Evolutionary conservation across 2,329 filamentous ascomycete species (phyloP).

Genomic region (Sarocladium kiliense): DNA sequence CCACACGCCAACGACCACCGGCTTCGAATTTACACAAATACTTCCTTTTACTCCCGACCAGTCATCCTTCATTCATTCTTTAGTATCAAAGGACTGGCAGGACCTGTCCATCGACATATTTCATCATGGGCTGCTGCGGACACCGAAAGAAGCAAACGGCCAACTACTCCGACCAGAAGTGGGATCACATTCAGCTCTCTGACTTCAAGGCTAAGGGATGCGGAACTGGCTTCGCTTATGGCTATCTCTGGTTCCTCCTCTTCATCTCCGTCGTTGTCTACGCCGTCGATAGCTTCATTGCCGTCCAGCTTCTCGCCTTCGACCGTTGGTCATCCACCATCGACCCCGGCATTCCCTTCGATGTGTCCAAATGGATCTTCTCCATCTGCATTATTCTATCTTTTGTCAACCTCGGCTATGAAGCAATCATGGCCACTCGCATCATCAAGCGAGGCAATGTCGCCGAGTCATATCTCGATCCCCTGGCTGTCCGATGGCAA

Average conservation of each 20-base stretch:
- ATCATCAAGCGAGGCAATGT: constrained; percentile 83
- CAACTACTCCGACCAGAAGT: constrained; percentile 80
- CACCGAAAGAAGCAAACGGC: constrained; percentile 56
- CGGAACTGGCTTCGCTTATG: constrained; percentile 73
- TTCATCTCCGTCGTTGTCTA: constrained; percentile 80
- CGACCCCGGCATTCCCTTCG: constrained; percentile 68
- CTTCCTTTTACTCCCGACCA: constrained; percentile 10
- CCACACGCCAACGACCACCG: constrained; percentile 3
- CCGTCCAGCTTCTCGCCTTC: constrained; percentile 84
- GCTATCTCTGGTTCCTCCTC: constrained; percentile 76
- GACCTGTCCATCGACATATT: not conserved
- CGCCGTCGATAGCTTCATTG: constrained; percentile 86
- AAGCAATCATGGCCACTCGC: constrained; percentile 72
- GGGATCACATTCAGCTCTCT: constrained; percentile 74
- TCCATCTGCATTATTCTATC: constrained; percentile 87
- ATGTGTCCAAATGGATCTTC: constrained; percentile 91
- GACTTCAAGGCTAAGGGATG: constrained; percentile 86
- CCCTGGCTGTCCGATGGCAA: constrained; percentile 77
- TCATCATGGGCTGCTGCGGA: constrained; percentile 59
- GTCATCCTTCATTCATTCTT: constrained; percentile 10
- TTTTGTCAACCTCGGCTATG: constrained; percentile 73
- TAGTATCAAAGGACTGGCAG: not conserved
- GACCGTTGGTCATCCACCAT: constrained; percentile 84
- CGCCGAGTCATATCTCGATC: constrained; percentile 87
- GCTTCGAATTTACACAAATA: constrained; percentile 10